These are phyloP conservation scores for Dalechampia spathulata DNA, from an alignment of 441 rosid species.

Conservation along the genomic window DNA sequence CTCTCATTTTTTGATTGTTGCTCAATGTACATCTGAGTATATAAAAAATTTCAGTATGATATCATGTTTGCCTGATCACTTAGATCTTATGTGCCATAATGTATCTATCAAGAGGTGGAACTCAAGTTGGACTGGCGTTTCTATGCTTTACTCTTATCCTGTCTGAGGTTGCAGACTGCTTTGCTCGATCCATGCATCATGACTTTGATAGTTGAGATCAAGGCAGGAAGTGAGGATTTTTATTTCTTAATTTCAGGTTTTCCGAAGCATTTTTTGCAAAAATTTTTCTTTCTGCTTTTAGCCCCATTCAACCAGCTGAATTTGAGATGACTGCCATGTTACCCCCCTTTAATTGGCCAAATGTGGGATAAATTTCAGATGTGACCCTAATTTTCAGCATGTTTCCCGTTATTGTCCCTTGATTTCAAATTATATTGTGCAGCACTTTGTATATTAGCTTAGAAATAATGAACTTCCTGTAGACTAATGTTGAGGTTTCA, in stretches of 20 bases:
- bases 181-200: slow-evolving; percentile 44
- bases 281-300: slow-evolving; percentile 4
- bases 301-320: slow-evolving; percentile 17
- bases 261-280: slow-evolving; percentile 28
- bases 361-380: too few relatives aligned
- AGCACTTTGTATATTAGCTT: too few relatives aligned
- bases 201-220: slow-evolving; percentile 42
- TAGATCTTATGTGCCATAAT: neutral
- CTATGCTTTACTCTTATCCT: slow-evolving; percentile 29
- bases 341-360: slow-evolving; percentile 15
- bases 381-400: too few relatives aligned
- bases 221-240: slow-evolving; percentile 42
- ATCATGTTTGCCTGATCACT: slow-evolving; percentile 7
- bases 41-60: slow-evolving; percentile 7
- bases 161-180: slow-evolving; percentile 50
- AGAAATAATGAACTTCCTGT: too few relatives aligned
- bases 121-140: slow-evolving; percentile 12
- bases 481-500: too few relatives aligned
- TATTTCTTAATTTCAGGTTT: slow-evolving; percentile 55
- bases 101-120: slow-evolving; percentile 11
- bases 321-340: slow-evolving; percentile 6
- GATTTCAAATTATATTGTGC: too few relatives aligned
- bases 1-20: neutral
- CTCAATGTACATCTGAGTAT: neutral
- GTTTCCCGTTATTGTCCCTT: too few relatives aligned